Evolutionary conservation across 805 yeast species (phyloP).

Genomic region (Candida arabinofermentans): DNA sequence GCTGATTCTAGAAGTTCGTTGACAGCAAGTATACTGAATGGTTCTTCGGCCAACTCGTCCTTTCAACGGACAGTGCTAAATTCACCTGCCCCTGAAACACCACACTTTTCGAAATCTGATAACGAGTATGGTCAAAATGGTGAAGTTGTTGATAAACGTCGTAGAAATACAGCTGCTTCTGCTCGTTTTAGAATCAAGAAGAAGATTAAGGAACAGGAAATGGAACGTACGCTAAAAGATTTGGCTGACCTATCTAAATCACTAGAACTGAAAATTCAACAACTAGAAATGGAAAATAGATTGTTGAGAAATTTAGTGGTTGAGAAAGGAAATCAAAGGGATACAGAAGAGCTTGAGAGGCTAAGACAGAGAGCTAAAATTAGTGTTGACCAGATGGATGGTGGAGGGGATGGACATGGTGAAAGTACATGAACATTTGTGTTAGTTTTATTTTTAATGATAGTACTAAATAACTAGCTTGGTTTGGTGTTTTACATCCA

Average conservation of each 20-base stretch:
- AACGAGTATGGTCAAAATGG: neutral
- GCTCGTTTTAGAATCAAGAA: constrained; percentile 91
- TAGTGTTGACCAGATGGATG: constrained; percentile 20
- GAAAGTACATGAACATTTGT: too few relatives aligned
- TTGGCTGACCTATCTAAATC: constrained; percentile 61
- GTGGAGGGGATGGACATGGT: constrained; percentile 4
- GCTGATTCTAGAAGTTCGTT: neutral
- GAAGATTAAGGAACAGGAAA: constrained; percentile 87
- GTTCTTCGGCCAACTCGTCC: neutral
- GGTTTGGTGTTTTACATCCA: too few relatives aligned
- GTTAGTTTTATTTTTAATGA: too few relatives aligned
- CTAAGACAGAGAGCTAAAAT: constrained; percentile 44
- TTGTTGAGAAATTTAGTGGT: constrained; percentile 78
- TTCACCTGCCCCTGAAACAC: neutral
- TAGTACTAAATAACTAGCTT: too few relatives aligned
- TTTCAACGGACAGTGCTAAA: neutral
- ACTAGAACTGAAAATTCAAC: constrained; percentile 71
- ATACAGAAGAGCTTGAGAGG: constrained; percentile 48
- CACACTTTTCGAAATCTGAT: neutral
- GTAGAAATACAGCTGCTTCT: constrained; percentile 89
- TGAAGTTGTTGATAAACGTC: constrained; percentile 64
- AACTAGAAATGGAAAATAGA: constrained; percentile 90
- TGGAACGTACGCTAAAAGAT: constrained; percentile 74
- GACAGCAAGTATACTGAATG: too few relatives aligned
- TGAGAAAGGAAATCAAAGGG: constrained; percentile 64